Percentiles rank a stretch among this genome's conserved stretches.
Evolutionary conservation across 2,329 filamentous ascomycete genomes (phyloP).

Genomic region (Colletotrichum cordylinicola): DNA sequence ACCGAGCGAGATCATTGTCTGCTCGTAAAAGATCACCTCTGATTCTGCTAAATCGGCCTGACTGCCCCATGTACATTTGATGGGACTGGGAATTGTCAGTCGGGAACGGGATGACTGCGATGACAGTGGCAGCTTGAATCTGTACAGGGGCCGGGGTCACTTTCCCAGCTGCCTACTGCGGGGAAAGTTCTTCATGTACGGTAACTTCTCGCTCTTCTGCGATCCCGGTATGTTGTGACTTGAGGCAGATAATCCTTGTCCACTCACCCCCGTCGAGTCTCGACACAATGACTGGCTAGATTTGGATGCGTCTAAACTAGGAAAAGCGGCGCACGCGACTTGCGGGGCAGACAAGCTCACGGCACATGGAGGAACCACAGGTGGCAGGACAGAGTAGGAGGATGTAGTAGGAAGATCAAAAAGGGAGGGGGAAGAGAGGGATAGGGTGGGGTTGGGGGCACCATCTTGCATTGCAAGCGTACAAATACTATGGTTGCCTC

Average conservation of each 20-base stretch:
- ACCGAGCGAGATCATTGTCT: neutral
- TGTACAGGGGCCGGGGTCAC: neutral
- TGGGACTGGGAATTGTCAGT: neutral
- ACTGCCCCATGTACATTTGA: neutral
- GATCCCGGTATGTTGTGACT: neutral
- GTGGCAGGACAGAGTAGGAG: neutral
- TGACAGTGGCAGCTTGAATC: neutral
- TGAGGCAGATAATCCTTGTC: neutral
- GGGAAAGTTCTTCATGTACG: neutral
- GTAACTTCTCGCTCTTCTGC: neutral
- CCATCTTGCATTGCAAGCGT: neutral
- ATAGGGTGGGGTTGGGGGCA: neutral
- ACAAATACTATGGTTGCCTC: neutral
- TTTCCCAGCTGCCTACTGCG: neutral
- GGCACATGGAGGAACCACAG: neutral
- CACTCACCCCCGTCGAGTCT: neutral
- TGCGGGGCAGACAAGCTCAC: neutral
- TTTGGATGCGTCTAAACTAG: neutral
- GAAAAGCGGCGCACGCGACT: neutral
- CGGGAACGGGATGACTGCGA: neutral
- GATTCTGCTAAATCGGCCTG: neutral
- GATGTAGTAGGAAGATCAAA: neutral
- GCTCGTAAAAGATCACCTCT: neutral
- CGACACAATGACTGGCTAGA: neutral
- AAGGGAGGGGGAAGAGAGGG: neutral